These are phyloP conservation scores for Colletotrichum tabaci DNA, from an alignment of 2,329 filamentous ascomycete species.

Conservation along the genomic window DNA sequence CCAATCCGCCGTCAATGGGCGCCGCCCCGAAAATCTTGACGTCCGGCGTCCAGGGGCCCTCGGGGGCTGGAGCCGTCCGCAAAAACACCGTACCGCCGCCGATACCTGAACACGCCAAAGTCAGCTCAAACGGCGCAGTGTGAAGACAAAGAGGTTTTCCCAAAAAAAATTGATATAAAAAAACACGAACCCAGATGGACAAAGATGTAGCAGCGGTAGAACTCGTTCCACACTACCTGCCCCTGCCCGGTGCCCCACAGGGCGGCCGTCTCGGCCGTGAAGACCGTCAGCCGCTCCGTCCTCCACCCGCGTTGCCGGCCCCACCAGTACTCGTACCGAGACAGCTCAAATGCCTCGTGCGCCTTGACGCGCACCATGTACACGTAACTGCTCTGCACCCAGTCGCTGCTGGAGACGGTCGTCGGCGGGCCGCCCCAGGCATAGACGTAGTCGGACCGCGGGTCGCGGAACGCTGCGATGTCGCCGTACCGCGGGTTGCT, in stretches of 20 bases:
- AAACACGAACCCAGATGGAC: slow-evolving; percentile 49
- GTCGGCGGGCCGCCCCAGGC: slow-evolving; percentile 56
- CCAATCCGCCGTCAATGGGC: slow-evolving; percentile 52
- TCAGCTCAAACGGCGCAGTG: not conserved
- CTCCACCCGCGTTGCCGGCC: slow-evolving; percentile 56
- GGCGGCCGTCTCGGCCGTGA: slow-evolving; percentile 54
- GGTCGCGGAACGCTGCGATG: slow-evolving; percentile 54
- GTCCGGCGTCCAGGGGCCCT: slow-evolving; percentile 56
- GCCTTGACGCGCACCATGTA: slow-evolving; percentile 56
- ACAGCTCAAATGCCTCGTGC: slow-evolving; percentile 53
- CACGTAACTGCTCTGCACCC: slow-evolving; percentile 48
- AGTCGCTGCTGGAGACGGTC: slow-evolving; percentile 43
- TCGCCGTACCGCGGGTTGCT: slow-evolving; percentile 55
- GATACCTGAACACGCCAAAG: not conserved
- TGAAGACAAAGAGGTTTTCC: not conserved
- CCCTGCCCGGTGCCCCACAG: slow-evolving; percentile 57
- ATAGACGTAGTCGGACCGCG: slow-evolving; percentile 56
- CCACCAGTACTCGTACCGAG: slow-evolving; percentile 59
- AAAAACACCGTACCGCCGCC: slow-evolving; percentile 40
- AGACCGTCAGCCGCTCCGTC: slow-evolving; percentile 48
- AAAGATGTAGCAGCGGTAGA: slow-evolving; percentile 54
- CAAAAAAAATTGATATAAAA: not conserved
- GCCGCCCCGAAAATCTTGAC: slow-evolving; percentile 53
- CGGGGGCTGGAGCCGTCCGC: slow-evolving; percentile 49
- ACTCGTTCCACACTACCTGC: slow-evolving; percentile 54